Percentiles rank a stretch among this genome's conserved stretches.
Conservation (phyloP, 257 asterid genomes). For the Solanum sitiens region DNA sequence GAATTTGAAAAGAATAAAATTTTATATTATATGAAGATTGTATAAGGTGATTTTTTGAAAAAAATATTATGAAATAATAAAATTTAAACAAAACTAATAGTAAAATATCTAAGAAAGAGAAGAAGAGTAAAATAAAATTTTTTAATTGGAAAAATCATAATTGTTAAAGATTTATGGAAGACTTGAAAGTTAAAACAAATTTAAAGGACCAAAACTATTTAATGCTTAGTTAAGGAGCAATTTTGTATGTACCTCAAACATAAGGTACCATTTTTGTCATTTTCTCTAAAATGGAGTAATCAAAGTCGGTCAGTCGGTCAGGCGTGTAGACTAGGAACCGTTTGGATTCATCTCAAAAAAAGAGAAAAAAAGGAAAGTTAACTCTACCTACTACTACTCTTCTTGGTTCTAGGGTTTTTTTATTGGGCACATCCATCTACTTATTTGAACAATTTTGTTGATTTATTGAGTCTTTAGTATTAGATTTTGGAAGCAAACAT, state of each 20-base stretch:
- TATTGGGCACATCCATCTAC: neutral
- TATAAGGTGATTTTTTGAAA: no score
- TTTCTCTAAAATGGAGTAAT: neutral
- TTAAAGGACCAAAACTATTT: neutral
- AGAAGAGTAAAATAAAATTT: no score
- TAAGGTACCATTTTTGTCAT: neutral
- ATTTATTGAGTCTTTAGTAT: neutral
- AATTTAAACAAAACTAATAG: no score
- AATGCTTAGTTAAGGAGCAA: no score
- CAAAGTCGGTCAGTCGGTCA: neutral
- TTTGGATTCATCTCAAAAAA: neutral
- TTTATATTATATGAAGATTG: no score
- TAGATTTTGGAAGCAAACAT: neutral
- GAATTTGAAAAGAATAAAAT: no score
- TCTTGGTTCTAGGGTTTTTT: neutral
- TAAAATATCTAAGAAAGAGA: no score
- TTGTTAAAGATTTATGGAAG: neutral
- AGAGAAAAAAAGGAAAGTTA: neutral
- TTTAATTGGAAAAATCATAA: no score
- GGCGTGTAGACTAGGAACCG: neutral
- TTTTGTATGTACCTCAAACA: neutral
- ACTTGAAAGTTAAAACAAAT: neutral
- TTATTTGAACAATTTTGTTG: neutral
- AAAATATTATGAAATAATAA: no score
- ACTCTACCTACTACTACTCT: neutral